Evolutionary conservation across 306 rosid genomes (phyloP), one percentile per base, ranked within the genome.

Genomic region (Corylus heterophylla): DNA sequence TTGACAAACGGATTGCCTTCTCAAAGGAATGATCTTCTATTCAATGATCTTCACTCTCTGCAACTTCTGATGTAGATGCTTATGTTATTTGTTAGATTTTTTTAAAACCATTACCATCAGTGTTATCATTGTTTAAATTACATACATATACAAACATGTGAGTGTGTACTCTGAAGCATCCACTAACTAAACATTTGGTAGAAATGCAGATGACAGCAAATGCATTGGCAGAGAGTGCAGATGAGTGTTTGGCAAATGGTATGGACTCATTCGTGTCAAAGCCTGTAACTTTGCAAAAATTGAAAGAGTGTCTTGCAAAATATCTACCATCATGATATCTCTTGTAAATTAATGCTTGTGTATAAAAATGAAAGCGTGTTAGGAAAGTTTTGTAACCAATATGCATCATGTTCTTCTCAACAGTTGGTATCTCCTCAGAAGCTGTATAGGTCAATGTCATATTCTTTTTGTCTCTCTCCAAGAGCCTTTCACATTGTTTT

Each of bases 211-310:
- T 93, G 97, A 93, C 98, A 56, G 96, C 98, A 55, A 92, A 93
- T 80, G 85, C 98, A 70, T 78, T 90, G 82, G 83, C 92, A 14
- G 98, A 93, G 82, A 93, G 98, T 73, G 97, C 98, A 7, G 98
- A 89, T 10, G 98, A 91, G 85, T 93, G 98, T 67, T 91, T 78
- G 49, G 90, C 90, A 76, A 86, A 88, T 70, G 98, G 98, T 13
- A 91, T 93, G 98, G 98, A 93, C 81, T 91, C 97, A 1, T 93
- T 93, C 69, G 89, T 93, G 61, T 88, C 97, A 42, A 93, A 93
- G 82, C 98, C 98, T 3, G 92, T 93, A 54, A 90, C 93, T 45
- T 85, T 90, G 80, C 97, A 89, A 80, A 91, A 85, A 75, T 69
- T 93, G 83, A 92, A 87, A 72, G 88, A 89, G 20, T 88, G 89